These are phyloP conservation scores for Ramaria sp. DNA, from an alignment of 768 basidiomycete genomes.

Conservation along the genomic window DNA sequence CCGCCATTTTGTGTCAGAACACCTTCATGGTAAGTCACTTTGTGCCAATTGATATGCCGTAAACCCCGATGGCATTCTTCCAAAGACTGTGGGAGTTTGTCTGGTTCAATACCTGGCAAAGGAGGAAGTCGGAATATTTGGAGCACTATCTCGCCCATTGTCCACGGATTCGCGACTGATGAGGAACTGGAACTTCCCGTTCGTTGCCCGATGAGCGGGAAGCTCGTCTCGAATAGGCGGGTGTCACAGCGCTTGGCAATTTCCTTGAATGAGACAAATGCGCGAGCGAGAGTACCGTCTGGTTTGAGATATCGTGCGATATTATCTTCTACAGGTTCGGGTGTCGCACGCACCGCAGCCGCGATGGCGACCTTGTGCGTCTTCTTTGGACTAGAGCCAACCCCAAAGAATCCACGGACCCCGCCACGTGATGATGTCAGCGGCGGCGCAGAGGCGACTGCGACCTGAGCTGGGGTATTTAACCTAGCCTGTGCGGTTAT, in stretches of 20 bases:
- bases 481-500: conserved; percentile 70
- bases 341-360: conserved; percentile 30
- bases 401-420: conserved; percentile 67
- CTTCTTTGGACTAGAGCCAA: conserved; percentile 48
- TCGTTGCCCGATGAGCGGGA: conserved; percentile 72
- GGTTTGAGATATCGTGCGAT: conserved; percentile 74
- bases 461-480: conserved; percentile 33
- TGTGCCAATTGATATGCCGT: conserved; percentile 87
- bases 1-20: conserved; percentile 89
- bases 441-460: conserved; percentile 25
- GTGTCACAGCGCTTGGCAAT: conserved; percentile 77
- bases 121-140: conserved; percentile 89
- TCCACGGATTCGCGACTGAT: conserved; percentile 41
- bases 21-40: conserved; percentile 88
- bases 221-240: conserved; percentile 71
- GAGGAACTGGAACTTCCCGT: conserved; percentile 27
- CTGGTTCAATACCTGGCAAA: conserved; percentile 67
- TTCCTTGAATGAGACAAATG: conserved; percentile 84
- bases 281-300: conserved; percentile 81
- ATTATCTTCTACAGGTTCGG: conserved; percentile 46
- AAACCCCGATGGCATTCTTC: conserved; percentile 88
- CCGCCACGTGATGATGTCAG: conserved; percentile 47
- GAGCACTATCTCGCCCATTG: conserved; percentile 74
- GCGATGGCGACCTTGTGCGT: conserved; percentile 24
- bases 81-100: conserved; percentile 73